phyloP scores from a whole-genome alignment of 192 early-diverging fungal genomes.

The Paraglomus brasilianum region DNA sequence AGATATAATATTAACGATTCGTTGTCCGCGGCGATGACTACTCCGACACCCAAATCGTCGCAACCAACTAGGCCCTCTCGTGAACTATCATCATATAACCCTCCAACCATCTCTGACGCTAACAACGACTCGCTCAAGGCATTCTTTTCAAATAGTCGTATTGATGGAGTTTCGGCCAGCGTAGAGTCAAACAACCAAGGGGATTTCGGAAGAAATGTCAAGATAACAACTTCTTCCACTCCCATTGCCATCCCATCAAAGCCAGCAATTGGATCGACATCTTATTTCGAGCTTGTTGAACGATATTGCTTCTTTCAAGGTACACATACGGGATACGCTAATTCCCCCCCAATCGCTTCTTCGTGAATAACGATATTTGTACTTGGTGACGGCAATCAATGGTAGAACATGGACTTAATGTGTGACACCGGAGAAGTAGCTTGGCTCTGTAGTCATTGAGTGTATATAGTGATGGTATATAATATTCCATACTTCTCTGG shows the following conservation, averaged over 20 bases:
- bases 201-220: constrained; percentile 8
- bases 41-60: constrained; percentile 4
- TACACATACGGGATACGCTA: constrained; percentile 34
- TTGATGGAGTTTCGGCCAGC: constrained; percentile 27
- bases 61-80: neutral
- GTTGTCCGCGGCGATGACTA: constrained; percentile 38
- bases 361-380: too few species aligned
- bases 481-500: too few species aligned
- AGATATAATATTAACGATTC: constrained; percentile 43
- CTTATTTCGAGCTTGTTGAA: constrained; percentile 52
- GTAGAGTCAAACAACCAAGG: neutral
- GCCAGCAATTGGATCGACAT: constrained; percentile 44
- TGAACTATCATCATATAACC: neutral
- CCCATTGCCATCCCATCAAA: constrained; percentile 42
- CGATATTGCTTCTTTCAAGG: constrained; percentile 57
- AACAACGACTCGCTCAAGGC: neutral
- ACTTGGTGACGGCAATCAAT: too few species aligned
- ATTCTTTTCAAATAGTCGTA: constrained; percentile 9
- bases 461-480: too few species aligned
- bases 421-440: too few species aligned
- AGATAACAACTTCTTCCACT: constrained; percentile 23
- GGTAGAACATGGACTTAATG: too few species aligned
- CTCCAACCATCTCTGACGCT: neutral
- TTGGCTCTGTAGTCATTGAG: too few species aligned
- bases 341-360: neutral